Base-by-base conservation (phyloP, 148 eudicot genomes). In the Heliamphora exappendiculata region DNA sequence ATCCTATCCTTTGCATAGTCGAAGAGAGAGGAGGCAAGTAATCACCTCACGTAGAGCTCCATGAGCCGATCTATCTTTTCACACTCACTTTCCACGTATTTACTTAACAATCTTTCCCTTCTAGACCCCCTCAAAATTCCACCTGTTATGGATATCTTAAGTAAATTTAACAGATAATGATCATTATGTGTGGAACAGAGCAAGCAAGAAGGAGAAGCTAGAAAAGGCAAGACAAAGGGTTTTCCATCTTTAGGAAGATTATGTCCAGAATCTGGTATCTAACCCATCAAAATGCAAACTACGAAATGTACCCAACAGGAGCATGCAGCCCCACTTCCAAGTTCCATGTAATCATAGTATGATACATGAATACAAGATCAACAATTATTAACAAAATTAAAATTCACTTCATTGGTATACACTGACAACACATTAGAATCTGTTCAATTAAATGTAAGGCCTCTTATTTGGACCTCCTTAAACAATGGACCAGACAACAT, bases 31-130 rank as follows among this genome's bases (percentile, higher is more conserved):
- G 14, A 36, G 20, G 58, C 39, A 47, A 33, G 49, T 41, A 81
- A 57, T 86, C 77, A 95, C 99, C 99, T 93, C 85, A 89, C 86
- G 81, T 91, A 93, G 44, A 95, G 91, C 83, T 95, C 99, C 93
- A 95, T 88, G 66, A 95, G 91, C 83, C 99, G 82, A 77, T 95
- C 99, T 83, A 92, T 93, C 86, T 95, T 95, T 90, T 93, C 99
- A 66, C 87, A 93, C 81, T 95, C 99, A 82, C 87, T 91, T 81
- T 93, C 99, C 36, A 91, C 89, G 80, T 93, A 95, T 84, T 95
- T 95, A 88, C 94, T 87, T 72, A 95, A 78, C 89, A 95, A 80
- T 74, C 99, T 88, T 76, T 95, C 99, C 85, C 94, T 91, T 85
- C 99, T 95, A 37, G 97, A 91, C 76, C 98, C 98, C 83, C 96